Evolutionary conservation across 305 asterid genomes (phyloP).

Genomic region (Fraxinus latifolia): DNA sequence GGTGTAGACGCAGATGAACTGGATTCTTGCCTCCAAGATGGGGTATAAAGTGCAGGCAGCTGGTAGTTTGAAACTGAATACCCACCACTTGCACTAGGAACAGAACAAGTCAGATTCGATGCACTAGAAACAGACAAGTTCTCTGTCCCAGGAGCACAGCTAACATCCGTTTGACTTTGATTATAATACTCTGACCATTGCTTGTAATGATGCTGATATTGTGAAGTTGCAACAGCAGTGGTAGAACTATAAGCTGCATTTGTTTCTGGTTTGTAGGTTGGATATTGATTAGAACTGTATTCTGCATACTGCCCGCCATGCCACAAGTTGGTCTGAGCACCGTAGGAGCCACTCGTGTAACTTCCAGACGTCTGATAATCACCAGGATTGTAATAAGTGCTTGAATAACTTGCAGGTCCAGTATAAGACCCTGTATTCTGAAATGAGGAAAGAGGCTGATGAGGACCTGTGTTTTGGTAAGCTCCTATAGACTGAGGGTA

Average conservation of each 20-base stretch:
- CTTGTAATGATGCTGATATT: conserved; percentile 72
- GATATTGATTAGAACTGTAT: conserved; percentile 70
- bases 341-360: conserved; percentile 66
- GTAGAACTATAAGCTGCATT: conserved; percentile 68
- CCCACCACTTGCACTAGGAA: conserved; percentile 58
- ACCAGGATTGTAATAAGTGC: conserved; percentile 99
- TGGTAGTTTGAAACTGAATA: conserved; percentile 57
- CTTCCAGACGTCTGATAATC: conserved; percentile 99
- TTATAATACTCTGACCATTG: conserved; percentile 94
- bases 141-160: conserved; percentile 99
- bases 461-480: conserved; percentile 99
- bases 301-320: conserved; percentile 73
- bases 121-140: conserved; percentile 55
- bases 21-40: conserved; percentile 65
- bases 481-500: conserved; percentile 76
- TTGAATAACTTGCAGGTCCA: conserved; percentile 97
- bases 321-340: conserved; percentile 74
- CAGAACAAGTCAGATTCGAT: conserved; percentile 48
- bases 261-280: conserved; percentile 66
- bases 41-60: conserved; percentile 52
- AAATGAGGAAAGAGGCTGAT: conserved; percentile 99
- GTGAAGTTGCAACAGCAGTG: conserved; percentile 51
- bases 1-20: conserved; percentile 48
- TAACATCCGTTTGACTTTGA: conserved; percentile 86
- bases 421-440: conserved; percentile 99